Evolutionary conservation across 495 filamentous ascomycete species (phyloP).

Genomic region (Neurospora sp.): DNA sequence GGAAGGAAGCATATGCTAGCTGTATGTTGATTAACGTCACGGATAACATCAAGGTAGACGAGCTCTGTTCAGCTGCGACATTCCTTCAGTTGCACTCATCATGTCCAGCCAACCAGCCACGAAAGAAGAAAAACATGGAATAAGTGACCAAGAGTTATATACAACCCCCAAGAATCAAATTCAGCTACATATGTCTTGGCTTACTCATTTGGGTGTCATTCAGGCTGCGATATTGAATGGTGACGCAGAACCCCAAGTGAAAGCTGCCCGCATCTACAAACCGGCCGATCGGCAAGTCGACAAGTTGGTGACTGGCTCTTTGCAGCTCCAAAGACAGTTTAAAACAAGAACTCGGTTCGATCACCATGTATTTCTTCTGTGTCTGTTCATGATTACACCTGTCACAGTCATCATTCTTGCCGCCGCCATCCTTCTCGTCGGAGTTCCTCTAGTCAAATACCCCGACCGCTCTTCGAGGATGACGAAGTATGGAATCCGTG

Average conservation of each 20-base stretch:
- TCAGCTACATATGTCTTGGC: not conserved
- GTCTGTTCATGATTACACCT: not conserved
- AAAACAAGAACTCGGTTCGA: not conserved
- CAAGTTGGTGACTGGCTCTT: not conserved
- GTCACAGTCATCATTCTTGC: not conserved
- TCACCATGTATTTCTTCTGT: not conserved
- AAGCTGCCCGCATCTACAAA: not conserved
- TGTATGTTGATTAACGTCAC: not conserved
- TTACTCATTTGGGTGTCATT: not conserved
- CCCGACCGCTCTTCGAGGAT: not conserved
- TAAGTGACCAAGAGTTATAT: not conserved
- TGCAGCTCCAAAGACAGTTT: not conserved
- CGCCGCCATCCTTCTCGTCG: not conserved
- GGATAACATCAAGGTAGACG: not conserved
- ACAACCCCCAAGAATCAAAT: not conserved
- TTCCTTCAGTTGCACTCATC: not conserved
- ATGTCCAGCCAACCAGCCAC: not conserved
- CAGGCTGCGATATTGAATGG: not conserved
- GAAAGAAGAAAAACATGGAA: not conserved
- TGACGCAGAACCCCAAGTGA: not conserved
- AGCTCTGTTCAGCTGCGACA: not conserved
- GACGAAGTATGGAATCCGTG: not conserved
- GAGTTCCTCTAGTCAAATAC: not conserved
- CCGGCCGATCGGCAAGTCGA: not conserved
- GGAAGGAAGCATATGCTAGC: not conserved